Conservation (phyloP, 1,139 yeast species). For the Geotrichum fermentans region DNA sequence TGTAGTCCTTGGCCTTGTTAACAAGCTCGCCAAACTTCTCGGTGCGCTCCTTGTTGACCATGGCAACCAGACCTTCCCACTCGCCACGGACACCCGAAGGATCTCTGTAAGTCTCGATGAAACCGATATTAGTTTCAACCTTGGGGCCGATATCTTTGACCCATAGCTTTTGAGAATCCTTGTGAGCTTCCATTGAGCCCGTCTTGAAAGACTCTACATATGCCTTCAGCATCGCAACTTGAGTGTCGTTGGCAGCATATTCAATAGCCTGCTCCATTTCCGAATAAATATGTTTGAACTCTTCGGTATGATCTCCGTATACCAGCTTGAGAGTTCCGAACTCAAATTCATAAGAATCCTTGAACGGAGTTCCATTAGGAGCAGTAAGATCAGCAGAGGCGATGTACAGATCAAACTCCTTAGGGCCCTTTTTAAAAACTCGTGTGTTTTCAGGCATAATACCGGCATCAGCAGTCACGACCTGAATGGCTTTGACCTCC, state of each 20-base stretch:
- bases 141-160: constrained; percentile 79
- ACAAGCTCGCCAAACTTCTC: constrained; percentile 71
- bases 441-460: constrained; percentile 83
- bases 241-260: constrained; percentile 69
- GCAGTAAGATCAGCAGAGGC: constrained; percentile 31
- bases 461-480: constrained; percentile 54
- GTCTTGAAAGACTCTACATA: constrained; percentile 69
- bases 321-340: constrained; percentile 50
- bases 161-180: constrained; percentile 80
- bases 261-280: constrained; percentile 54
- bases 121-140: constrained; percentile 83
- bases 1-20: constrained; percentile 57
- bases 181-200: constrained; percentile 83
- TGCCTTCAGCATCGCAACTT: constrained; percentile 55
- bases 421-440: constrained; percentile 41
- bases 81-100: constrained; percentile 91
- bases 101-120: constrained; percentile 87
- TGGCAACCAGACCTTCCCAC: constrained; percentile 92
- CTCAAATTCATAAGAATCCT: constrained; percentile 25
- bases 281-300: constrained; percentile 55
- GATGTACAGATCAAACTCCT: constrained; percentile 31
- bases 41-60: constrained; percentile 83
- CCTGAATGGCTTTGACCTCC: constrained; percentile 64
- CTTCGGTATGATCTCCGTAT: constrained; percentile 66
- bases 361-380: constrained; percentile 27